Percentiles rank a stretch among this genome's conserved stretches.
Conservation (phyloP, 1,284 basidiomycete species). For the Mycosarcoma mackinlayi region DNA sequence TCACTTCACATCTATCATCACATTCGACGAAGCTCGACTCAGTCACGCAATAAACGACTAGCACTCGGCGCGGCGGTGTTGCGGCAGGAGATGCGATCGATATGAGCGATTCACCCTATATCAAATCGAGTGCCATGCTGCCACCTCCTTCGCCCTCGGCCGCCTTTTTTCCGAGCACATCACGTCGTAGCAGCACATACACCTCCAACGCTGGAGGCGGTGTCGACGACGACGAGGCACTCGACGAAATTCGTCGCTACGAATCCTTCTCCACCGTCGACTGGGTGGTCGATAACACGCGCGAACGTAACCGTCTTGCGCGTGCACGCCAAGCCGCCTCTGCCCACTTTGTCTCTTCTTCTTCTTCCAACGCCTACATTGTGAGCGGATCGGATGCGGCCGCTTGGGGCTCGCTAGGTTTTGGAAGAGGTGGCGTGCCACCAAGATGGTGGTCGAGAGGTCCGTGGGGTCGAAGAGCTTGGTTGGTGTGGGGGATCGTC, state of each 20-base stretch:
- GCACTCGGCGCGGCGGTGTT: not conserved
- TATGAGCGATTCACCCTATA: slow-evolving; percentile 33
- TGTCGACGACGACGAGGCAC: slow-evolving; percentile 55
- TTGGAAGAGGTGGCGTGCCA: slow-evolving; percentile 39
- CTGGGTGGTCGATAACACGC: slow-evolving; percentile 66
- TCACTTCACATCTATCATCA: not conserved
- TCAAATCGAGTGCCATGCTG: slow-evolving; percentile 16
- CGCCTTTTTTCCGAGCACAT: slow-evolving; percentile 21
- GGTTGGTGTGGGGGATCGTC: slow-evolving; percentile 50
- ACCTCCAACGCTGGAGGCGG: slow-evolving; percentile 14
- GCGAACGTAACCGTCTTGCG: slow-evolving; percentile 62
- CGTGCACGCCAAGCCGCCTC: slow-evolving; percentile 49
- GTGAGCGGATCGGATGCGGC: slow-evolving; percentile 49
- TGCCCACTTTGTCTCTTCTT: slow-evolving; percentile 41
- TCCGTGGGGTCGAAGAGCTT: slow-evolving; percentile 46
- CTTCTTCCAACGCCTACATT: slow-evolving; percentile 47
- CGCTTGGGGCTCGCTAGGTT: slow-evolving; percentile 37
- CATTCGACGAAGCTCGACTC: not conserved
- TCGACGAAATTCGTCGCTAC: slow-evolving; percentile 61
- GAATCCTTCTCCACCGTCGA: slow-evolving; percentile 64
- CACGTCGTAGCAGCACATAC: slow-evolving; percentile 18
- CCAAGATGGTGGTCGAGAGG: slow-evolving; percentile 51
- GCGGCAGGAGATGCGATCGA: slow-evolving; percentile 24
- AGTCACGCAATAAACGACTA: not conserved
- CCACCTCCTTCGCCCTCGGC: slow-evolving; percentile 32